phyloP scores from a whole-genome alignment of 371 early-diverging fungal species.

The Rhizomucor miehei region DNA sequence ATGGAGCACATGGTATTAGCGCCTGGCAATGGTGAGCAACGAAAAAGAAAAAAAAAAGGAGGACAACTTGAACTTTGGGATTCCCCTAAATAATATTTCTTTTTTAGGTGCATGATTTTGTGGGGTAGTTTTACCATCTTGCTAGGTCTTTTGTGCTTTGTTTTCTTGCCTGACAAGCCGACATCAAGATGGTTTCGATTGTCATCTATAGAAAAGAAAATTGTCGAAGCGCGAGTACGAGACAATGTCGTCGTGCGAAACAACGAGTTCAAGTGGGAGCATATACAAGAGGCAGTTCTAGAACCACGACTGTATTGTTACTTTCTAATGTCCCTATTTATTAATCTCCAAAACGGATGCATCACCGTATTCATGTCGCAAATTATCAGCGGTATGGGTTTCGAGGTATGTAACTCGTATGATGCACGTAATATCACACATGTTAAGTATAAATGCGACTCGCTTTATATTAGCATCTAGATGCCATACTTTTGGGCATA shows the following conservation, averaged over 20 bases:
- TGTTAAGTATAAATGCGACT: no score
- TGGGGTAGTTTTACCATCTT: conserved; percentile 24
- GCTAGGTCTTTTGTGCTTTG: conserved; percentile 24
- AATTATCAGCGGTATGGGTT: conserved; percentile 31
- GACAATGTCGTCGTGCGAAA: conserved; percentile 35
- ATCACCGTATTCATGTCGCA: conserved; percentile 31
- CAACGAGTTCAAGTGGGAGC: conserved; percentile 21
- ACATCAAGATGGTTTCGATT: conserved; percentile 21
- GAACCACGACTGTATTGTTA: conserved; percentile 31
- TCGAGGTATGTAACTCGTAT: conserved; percentile 25
- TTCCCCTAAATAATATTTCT: no score
- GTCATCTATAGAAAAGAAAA: conserved; percentile 29
- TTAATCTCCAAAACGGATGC: conserved; percentile 36
- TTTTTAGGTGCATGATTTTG: conserved; percentile 30
- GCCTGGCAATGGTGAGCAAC: conserved; percentile 29
- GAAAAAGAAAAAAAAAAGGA: no score
- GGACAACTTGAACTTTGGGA: no score
- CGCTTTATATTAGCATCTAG: not conserved
- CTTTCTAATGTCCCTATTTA: conserved; percentile 20
- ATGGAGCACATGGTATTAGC: conserved; percentile 18
- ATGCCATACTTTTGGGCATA: conserved; percentile 25
- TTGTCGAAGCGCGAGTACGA: conserved; percentile 28
- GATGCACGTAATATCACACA: no score
- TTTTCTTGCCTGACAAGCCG: conserved; percentile 38
- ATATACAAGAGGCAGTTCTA: conserved; percentile 27